Evolutionary conservation across 768 basidiomycete species (phyloP).

Genomic region (Pleurotus citrinopileatus): DNA sequence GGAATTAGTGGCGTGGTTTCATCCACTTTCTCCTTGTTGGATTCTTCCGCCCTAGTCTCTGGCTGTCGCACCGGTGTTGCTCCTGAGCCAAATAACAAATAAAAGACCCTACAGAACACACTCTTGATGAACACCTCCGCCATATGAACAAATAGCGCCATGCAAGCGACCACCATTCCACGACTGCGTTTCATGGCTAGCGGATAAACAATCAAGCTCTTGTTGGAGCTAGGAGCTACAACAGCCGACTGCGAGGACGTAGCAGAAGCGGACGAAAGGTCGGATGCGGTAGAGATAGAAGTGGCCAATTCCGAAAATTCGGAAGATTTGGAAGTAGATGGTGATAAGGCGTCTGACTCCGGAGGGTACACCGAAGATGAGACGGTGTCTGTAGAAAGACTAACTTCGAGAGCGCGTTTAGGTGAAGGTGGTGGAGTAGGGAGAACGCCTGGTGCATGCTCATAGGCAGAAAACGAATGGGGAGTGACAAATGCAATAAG

Average conservation of each 20-base stretch:
- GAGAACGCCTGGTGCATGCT: background rate
- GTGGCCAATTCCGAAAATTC: background rate
- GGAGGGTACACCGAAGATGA: background rate
- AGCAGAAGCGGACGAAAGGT: background rate
- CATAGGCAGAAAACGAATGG: background rate
- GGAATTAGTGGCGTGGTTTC: background rate
- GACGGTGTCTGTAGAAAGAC: background rate
- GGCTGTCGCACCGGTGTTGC: too few species aligned
- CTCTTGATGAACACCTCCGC: conserved; percentile 7
- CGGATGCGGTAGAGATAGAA: background rate
- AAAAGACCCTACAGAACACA: conserved; percentile 3
- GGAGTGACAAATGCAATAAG: background rate
- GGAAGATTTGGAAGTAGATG: background rate
- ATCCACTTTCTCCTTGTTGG: background rate
- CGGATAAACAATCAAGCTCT: background rate
- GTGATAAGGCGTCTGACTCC: background rate
- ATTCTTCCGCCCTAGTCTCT: background rate
- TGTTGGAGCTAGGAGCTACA: background rate
- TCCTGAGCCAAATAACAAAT: conserved; percentile 3
- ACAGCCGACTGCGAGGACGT: background rate
- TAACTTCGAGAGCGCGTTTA: background rate
- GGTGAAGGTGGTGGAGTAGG: conserved; percentile 6
- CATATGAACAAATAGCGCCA: conserved; percentile 7
- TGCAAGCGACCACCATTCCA: conserved; percentile 1
- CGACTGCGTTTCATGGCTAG: background rate